phyloP scores from a whole-genome alignment of 2,329 filamentous ascomycete genomes.

The Fusarium goolgardi region DNA sequence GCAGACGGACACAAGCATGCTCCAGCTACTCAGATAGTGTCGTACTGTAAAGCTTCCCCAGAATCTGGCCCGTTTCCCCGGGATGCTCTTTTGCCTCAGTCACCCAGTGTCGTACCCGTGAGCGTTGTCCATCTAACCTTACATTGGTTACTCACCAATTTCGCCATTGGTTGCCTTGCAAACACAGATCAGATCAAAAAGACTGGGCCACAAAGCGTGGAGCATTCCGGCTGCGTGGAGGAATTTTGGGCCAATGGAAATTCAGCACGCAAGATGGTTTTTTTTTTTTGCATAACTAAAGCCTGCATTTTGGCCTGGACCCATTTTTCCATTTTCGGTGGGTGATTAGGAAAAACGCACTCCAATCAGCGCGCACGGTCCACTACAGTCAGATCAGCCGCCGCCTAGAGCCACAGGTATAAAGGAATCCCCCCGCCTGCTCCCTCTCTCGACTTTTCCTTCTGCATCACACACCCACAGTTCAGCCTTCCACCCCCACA shows the following conservation, averaged over 20 bases:
- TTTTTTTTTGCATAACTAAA: conserved; percentile 29
- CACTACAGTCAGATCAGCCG: conserved; percentile 54
- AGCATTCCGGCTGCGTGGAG: conserved; percentile 3
- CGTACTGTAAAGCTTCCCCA: conserved; percentile 19
- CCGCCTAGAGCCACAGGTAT: conserved; percentile 53
- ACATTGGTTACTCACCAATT: conserved; percentile 9
- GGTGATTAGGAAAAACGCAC: conserved; percentile 41
- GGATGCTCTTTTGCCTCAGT: conserved; percentile 18
- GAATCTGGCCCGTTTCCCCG: conserved; percentile 25
- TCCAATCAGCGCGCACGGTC: conserved; percentile 44
- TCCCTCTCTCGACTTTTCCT: conserved; percentile 52
- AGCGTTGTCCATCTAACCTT: conserved; percentile 11
- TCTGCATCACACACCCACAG: conserved; percentile 57
- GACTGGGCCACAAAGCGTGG: conserved; percentile 18
- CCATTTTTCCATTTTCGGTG: conserved; percentile 42
- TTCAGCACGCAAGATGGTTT: conserved; percentile 38
- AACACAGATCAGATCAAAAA: conserved; percentile 20
- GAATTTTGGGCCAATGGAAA: conserved; percentile 45
- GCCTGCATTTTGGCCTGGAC: conserved; percentile 35
- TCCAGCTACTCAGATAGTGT: not conserved
- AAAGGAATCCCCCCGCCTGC: conserved; percentile 60
- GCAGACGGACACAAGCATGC: not conserved
- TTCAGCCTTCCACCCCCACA: conserved; percentile 48
- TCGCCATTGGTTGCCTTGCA: conserved; percentile 33
- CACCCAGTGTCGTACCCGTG: conserved; percentile 32